These are phyloP conservation scores for Claviceps sp. DNA, from an alignment of 2,329 filamentous ascomycete species.

Conservation along the genomic window DNA sequence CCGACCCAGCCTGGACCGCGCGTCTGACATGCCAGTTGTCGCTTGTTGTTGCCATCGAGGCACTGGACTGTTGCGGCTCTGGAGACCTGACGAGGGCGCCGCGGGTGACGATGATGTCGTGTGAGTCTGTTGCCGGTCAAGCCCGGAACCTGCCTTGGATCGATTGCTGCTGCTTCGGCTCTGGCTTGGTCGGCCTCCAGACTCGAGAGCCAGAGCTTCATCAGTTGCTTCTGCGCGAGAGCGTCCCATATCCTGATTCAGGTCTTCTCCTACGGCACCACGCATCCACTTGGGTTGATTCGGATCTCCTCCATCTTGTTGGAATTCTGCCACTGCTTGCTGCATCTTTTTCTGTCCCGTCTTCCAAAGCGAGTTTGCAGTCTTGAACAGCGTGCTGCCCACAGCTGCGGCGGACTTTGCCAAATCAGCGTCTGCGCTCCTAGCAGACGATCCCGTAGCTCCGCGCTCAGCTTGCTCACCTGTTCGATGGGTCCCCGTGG, in stretches of 20 bases:
- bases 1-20: constrained; percentile 49
- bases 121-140: constrained; percentile 24
- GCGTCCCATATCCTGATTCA: constrained; percentile 18
- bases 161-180: constrained; percentile 14
- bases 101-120: constrained; percentile 38
- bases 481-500: neutral
- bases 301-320: constrained; percentile 50
- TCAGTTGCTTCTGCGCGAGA: constrained; percentile 39
- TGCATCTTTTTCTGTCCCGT: constrained; percentile 85
- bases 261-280: constrained; percentile 42
- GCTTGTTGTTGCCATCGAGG: constrained; percentile 47
- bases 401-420: constrained; percentile 71
- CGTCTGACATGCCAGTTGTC: constrained; percentile 20
- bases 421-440: constrained; percentile 53
- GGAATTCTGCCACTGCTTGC: constrained; percentile 80
- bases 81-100: constrained; percentile 28
- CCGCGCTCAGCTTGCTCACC: constrained; percentile 14
- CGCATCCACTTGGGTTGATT: constrained; percentile 94
- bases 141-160: constrained; percentile 14
- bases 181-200: constrained; percentile 42
- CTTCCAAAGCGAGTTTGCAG: constrained; percentile 91
- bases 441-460: constrained; percentile 30
- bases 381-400: constrained; percentile 77
- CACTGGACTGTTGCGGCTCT: constrained; percentile 30
- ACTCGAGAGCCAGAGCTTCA: constrained; percentile 70